These are phyloP conservation scores for Hebeloma cylindrosporum DNA, from an alignment of 768 basidiomycete species.

Conservation along the genomic window DNA sequence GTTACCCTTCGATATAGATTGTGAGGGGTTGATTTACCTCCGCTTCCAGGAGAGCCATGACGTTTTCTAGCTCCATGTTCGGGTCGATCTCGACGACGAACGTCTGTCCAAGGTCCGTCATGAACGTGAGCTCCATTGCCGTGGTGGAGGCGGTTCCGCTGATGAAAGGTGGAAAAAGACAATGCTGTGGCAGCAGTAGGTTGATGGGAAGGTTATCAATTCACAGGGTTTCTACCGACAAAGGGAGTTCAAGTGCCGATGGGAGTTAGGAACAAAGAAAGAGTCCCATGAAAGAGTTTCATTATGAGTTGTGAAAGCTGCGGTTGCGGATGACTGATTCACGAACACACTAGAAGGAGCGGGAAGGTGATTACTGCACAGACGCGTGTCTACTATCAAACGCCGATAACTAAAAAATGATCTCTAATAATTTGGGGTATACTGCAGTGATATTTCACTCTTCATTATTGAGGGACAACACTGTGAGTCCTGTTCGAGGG, in stretches of 20 bases:
- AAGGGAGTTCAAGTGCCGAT: not conserved
- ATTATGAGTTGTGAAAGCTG: not conserved
- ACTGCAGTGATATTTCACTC: not conserved
- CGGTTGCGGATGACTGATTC: not conserved
- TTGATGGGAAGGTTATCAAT: not conserved
- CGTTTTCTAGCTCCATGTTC: conserved; percentile 87
- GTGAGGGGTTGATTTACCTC: conserved; percentile 61
- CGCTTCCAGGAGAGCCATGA: conserved; percentile 91
- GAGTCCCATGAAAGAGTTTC: not conserved
- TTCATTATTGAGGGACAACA: conserved; percentile 22
- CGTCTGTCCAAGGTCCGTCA: conserved; percentile 63
- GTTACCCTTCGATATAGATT: not conserved
- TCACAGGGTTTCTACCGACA: no score
- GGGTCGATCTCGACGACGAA: conserved; percentile 84
- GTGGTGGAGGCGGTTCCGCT: conserved; percentile 10
- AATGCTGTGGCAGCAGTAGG: not conserved
- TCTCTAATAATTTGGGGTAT: not conserved
- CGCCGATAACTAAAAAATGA: not conserved
- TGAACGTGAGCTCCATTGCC: conserved; percentile 71
- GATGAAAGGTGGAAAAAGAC: conserved; percentile 9
- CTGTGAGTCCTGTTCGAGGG: conserved; percentile 30
- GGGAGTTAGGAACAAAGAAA: not conserved
- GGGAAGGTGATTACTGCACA: conserved; percentile 4
- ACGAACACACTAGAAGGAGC: conserved; percentile 18
- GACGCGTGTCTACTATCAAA: not conserved